Evolutionary conservation across 2,329 filamentous ascomycete genomes (phyloP).

Genomic region (Parastagonospora avenae): DNA sequence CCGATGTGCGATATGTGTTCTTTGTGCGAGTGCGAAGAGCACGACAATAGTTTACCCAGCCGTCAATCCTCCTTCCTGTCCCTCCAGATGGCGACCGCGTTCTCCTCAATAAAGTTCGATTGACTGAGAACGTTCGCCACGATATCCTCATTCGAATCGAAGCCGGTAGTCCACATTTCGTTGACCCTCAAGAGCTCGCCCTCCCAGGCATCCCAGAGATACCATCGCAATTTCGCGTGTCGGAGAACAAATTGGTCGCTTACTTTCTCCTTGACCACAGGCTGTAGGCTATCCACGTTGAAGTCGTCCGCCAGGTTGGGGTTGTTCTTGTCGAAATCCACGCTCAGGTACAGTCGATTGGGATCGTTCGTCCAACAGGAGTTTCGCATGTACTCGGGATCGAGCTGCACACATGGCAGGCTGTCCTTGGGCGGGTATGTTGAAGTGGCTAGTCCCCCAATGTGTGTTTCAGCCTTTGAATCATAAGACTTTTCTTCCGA

Average conservation of each 20-base stretch:
- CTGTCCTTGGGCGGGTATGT: no score
- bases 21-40: no score
- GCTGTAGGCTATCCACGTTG: conserved; percentile 8
- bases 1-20: no score
- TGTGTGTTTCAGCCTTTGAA: not conserved
- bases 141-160: conserved; percentile 7
- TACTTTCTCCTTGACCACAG: conserved; percentile 6
- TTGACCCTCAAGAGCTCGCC: conserved; percentile 6
- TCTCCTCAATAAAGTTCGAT: conserved; percentile 5
- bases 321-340: conserved; percentile 2
- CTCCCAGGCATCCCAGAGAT: conserved; percentile 12
- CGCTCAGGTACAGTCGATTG: conserved; percentile 3
- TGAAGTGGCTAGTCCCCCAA: not conserved
- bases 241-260: conserved; percentile 6
- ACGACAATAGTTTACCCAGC: not conserved
- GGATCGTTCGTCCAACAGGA: conserved; percentile 13
- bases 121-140: conserved; percentile 6
- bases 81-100: conserved; percentile 2
- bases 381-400: conserved; percentile 1
- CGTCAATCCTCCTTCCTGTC: conserved; percentile 4
- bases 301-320: conserved; percentile 7
- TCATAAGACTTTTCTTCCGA: not conserved
- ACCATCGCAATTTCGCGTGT: conserved; percentile 2
- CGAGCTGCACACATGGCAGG: conserved; percentile 5
- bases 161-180: conserved; percentile 6